Evolutionary conservation across 73 alveolate species (phyloP), one percentile per base, ranked within the genome.

Genomic region (Paramecium octaurelia): DNA sequence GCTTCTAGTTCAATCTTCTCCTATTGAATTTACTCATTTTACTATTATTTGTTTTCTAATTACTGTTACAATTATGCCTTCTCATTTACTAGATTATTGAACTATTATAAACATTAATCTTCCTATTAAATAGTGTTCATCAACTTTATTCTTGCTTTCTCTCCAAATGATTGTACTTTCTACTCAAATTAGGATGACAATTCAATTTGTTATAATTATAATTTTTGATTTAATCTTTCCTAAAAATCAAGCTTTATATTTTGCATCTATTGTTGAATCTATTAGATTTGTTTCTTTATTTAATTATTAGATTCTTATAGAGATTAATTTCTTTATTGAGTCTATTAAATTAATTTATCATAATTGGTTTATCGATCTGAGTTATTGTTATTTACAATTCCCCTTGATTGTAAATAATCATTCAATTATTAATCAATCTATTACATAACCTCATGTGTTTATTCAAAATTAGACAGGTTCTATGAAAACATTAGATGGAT

Each of bases 371-470:
- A 38, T n/a, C 34, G 21, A 73, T 73, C 59, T 4, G 69, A 54
- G 34, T 36, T 34, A 73, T 73, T 73, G 38, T 73, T 73, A 10
- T 27, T 27, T 27, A 31, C 35, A 0, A 73, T 73, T 73, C 87
- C 87, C 10, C 24, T 73, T 12, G 60, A 73, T 31, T 35, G 21
- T 73, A 73, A 38, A 14, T 73, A 73, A 73, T 73, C 87, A 73
- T 73, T 73, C 50, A 73, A 73, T 73, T 73, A 73, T 73, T 20
- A 11, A 43, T 73, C 87, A 73, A 54, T 73, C 20, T 73, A 36
- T 36, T 73, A 38, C 59, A 73, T 73, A 12, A 73, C 46, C n/a
- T 73, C 87, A 34, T 36, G 87, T 16, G 87, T 43, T n/a, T 73
- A 43, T 35, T 34, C 87, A 73, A 73, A 27, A 31, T 64, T 54